Evolutionary conservation across 371 early-diverging fungal species (phyloP), one percentile per base, ranked within the genome.

Genomic region (Apophysomyces elegans): DNA sequence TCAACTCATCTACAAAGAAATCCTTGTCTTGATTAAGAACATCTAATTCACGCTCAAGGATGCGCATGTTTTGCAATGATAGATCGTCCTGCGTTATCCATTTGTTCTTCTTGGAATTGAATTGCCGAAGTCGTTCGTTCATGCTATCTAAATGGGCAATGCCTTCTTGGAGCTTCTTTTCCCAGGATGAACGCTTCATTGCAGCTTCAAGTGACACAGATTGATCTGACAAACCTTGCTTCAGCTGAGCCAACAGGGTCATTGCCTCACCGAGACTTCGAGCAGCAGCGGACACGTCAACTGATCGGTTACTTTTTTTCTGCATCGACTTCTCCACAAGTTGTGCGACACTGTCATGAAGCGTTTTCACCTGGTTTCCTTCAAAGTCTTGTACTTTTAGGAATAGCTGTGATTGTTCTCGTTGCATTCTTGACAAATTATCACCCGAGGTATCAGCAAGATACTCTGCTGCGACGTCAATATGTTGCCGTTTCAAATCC

Each of bases 391-490:
- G 61, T 5, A 73, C 65, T 1, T 66, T 62, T 12, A 46, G 38
- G 4, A 65, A 46, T 16, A 77, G 9, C 1, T 68, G 68, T 1
- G 61, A 39, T n/a, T 68, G 70, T 0, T 65, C 56, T 37, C 69
- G 59, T 39, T 78, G 65, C 37, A 80, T 18, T 5, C 70, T 73
- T 5, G 54, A 11, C 7, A 69, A 57, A 32, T 68, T 50, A 7
- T 68, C 36, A 4, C 54, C 62, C 32, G 64, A 45, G 5, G 67
- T 67, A 43, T 50, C 62, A 7, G 57, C 66, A 44, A 76, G 59
- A 12, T 18, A 38, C 37, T 79, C 83, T 12, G 75, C 66, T 4
- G 83, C 75, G 1, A 83, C 76, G 50, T 79, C 76, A 56, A 83
- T 41, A 50, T 76, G 77, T 36, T 76, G 75, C 1, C 44, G 37